Evolutionary conservation across 2,329 filamentous ascomycete genomes (phyloP).

Genomic region (Cladosporium sp.): DNA sequence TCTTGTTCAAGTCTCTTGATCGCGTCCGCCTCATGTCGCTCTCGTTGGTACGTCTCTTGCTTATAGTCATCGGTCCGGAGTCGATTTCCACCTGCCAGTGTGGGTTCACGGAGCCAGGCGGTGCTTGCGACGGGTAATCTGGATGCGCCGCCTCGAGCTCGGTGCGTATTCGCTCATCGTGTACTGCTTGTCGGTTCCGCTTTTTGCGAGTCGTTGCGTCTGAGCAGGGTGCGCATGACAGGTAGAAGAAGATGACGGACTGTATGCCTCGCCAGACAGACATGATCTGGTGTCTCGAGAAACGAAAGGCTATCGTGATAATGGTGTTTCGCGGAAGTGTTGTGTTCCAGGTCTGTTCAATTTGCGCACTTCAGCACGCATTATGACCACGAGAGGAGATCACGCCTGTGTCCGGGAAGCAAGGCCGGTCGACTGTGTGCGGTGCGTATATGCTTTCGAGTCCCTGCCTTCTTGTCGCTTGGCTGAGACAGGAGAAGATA

Average conservation of each 20-base stretch:
- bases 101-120: conserved; percentile 79
- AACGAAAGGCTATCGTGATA: not conserved
- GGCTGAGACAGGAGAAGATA: conserved; percentile 5
- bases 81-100: conserved; percentile 86
- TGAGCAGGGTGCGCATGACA: conserved; percentile 74
- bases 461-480: conserved; percentile 1
- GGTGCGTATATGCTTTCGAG: not conserved
- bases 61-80: conserved; percentile 57
- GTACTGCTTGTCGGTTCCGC: conserved; percentile 65
- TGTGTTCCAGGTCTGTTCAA: conserved; percentile 1
- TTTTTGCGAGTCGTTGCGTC: conserved; percentile 66
- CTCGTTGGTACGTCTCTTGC: conserved; percentile 41
- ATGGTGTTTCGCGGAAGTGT: not conserved
- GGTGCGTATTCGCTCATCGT: conserved; percentile 56
- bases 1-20: conserved; percentile 4
- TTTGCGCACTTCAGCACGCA: conserved; percentile 1
- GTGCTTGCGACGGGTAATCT: conserved; percentile 68
- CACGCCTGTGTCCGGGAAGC: not conserved
- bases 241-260: conserved; percentile 72
- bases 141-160: conserved; percentile 67
- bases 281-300: conserved; percentile 1
- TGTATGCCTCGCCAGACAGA: conserved; percentile 55
- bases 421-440: not conserved
- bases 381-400: not conserved
- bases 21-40: conserved; percentile 12